Percentiles rank a stretch among this genome's conserved stretches.
Conservation (phyloP, 1,139 yeast species). For the Scheffersomyces insectosa region DNA sequence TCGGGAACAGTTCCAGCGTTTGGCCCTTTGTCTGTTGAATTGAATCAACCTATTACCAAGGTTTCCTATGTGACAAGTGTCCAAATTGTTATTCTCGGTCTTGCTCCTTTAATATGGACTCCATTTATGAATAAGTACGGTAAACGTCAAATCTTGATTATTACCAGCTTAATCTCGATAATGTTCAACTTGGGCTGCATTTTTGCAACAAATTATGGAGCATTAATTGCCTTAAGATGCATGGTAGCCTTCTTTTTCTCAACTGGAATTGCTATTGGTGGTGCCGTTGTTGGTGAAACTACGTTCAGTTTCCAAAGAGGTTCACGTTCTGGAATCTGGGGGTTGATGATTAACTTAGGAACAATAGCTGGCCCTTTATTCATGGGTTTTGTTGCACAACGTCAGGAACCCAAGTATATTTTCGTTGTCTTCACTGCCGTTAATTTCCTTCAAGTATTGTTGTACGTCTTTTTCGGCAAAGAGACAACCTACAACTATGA, state of each 20-base stretch:
- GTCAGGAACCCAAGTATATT: conserved; percentile 12
- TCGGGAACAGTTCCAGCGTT: conserved; percentile 21
- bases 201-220: conserved; percentile 13
- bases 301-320: conserved; percentile 23
- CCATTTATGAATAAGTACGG: conserved; percentile 22
- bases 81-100: conserved; percentile 19
- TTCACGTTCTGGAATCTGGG: conserved; percentile 22
- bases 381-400: conserved; percentile 21
- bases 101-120: conserved; percentile 20
- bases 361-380: conserved; percentile 21
- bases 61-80: conserved; percentile 17
- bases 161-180: conserved; percentile 15
- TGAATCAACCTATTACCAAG: conserved; percentile 12
- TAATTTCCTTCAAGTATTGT: conserved; percentile 16
- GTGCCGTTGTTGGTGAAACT: conserved; percentile 17
- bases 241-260: conserved; percentile 20
- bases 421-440: conserved; percentile 17
- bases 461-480: conserved; percentile 16
- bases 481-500: conserved; percentile 17
- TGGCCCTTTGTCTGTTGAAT: conserved; percentile 12
- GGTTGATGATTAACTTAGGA: conserved; percentile 19
- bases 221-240: conserved; percentile 18
- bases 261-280: conserved; percentile 21
- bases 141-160: conserved; percentile 13
- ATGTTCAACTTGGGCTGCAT: conserved; percentile 19